phyloP scores from a whole-genome alignment of 805 yeast species.

The Jamesozyma hellenica region DNA sequence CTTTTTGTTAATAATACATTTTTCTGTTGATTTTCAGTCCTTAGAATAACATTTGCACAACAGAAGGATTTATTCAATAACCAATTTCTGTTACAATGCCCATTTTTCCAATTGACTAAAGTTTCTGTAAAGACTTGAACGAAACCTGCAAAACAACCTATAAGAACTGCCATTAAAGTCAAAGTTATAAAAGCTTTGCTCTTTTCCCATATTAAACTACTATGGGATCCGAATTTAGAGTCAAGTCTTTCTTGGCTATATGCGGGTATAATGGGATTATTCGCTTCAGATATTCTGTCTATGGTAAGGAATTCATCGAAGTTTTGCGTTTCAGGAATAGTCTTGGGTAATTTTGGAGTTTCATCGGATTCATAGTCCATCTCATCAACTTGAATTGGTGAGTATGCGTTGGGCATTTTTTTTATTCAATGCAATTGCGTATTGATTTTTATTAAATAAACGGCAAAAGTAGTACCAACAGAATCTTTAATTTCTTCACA shows the following conservation, averaged over 20 bases:
- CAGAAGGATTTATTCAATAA: constrained; percentile 70
- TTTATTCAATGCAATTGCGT: too few species aligned
- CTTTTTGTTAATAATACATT: constrained; percentile 20
- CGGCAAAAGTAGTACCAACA: too few species aligned
- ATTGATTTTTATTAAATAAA: too few species aligned
- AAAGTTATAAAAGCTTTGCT: constrained; percentile 54
- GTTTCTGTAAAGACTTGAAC: constrained; percentile 78
- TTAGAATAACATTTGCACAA: constrained; percentile 33
- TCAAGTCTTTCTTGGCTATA: constrained; percentile 4
- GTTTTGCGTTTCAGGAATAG: constrained; percentile 22
- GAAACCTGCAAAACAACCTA: constrained; percentile 77
- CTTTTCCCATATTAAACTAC: constrained; percentile 18
- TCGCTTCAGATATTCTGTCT: constrained; percentile 58
- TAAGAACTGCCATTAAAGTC: constrained; percentile 60
- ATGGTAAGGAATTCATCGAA: constrained; percentile 57
- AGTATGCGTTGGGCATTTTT: too few species aligned
- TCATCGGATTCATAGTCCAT: too few species aligned
- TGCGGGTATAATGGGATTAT: constrained; percentile 33
- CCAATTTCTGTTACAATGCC: constrained; percentile 63
- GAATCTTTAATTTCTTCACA: too few species aligned
- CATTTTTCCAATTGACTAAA: constrained; percentile 68
- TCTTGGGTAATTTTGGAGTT: too few species aligned
- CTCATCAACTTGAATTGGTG: too few species aligned
- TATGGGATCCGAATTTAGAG: constrained; percentile 8
- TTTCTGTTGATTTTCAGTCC: constrained; percentile 35